Evolutionary conservation across 208 protist species (phyloP).

Genomic region (Crithidia expoeki): DNA sequence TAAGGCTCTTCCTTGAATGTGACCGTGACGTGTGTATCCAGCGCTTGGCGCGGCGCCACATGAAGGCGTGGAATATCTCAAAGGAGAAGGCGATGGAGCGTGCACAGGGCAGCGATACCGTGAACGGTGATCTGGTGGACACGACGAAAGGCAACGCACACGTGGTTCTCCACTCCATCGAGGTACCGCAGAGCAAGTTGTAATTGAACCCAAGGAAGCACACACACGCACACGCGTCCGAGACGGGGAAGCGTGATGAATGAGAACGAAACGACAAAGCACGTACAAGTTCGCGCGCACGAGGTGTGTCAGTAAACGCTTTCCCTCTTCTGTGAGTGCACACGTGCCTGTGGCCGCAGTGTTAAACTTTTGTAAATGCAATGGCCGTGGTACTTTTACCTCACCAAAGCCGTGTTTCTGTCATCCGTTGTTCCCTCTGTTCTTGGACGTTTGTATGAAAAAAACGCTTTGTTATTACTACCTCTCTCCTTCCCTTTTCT

Average conservation of each 20-base stretch:
- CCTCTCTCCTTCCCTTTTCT: not conserved
- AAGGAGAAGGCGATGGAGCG: conserved; percentile 58
- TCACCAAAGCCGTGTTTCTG: too few species aligned
- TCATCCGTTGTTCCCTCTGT: too few species aligned
- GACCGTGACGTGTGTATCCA: conserved; percentile 41
- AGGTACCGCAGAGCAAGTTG: conserved; percentile 30
- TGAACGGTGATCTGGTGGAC: conserved; percentile 75
- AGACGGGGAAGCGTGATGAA: too few species aligned
- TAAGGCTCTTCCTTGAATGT: conserved; percentile 67
- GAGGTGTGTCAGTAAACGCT: too few species aligned
- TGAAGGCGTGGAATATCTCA: conserved; percentile 67
- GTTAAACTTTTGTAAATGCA: too few species aligned
- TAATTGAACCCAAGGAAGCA: conserved; percentile 10
- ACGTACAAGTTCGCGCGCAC: too few species aligned
- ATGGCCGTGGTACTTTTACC: too few species aligned
- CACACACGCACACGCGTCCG: not conserved
- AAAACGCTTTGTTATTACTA: not conserved
- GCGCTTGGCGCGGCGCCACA: conserved; percentile 69
- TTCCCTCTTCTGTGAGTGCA: too few species aligned
- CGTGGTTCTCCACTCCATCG: conserved; percentile 59
- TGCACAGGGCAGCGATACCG: conserved; percentile 65
- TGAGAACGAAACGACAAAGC: too few species aligned
- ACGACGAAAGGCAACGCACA: conserved; percentile 56
- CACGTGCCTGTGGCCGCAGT: too few species aligned
- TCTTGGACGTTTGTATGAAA: not conserved